Base-by-base conservation (phyloP, 2,329 filamentous ascomycete species). In the Talaromyces sp. region DNA sequence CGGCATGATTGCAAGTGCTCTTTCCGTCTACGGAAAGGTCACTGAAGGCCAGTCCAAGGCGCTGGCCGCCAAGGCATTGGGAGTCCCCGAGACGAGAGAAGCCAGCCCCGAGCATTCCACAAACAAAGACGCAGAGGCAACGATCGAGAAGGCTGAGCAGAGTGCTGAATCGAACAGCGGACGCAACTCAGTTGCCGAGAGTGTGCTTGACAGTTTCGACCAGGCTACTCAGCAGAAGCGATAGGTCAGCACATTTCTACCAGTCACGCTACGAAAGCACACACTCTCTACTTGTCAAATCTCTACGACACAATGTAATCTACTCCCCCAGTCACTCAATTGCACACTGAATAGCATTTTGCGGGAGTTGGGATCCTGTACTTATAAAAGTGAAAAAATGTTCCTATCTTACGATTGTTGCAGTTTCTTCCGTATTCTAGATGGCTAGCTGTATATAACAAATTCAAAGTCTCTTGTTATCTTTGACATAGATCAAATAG, bases 1-100 rank as follows among this genome's bases (percentile, higher is more conserved):
- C 61, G 87, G 91, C 69, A 96, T 99, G 93, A 98, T 99, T 75
- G 93, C 95, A 42, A 96, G 91, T 18, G 95, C 93, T 1, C 88
- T 99, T 82, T 90, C 92, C 61, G 93, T 99, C 18, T 99, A 96
- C 75, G 92, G 93, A 64, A 97, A 96, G 76, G 91, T 99, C 50
- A 92, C 87, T 69, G 86, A 93, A 71, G 86, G 88, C 0, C 92
- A 96, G 77, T 85, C 86, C 28, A 88, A 85, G 73, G 81, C 82
- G 11, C 83, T 90, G 76, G 76, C 76, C 14, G 71, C 76, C 21
- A 76, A 78, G 65, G 63, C 73, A 11, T 69, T 76, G 55, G 70
- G 71, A 42, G 66, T 71, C 18, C 66, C 73, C 39, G 66, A 48
- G 63, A 58, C 54, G 11, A n/a, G 23, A 31, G 23, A 39, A 3